Evolutionary conservation across 495 filamentous ascomycete species (phyloP).

Genomic region (Chaetomium cochliodes): DNA sequence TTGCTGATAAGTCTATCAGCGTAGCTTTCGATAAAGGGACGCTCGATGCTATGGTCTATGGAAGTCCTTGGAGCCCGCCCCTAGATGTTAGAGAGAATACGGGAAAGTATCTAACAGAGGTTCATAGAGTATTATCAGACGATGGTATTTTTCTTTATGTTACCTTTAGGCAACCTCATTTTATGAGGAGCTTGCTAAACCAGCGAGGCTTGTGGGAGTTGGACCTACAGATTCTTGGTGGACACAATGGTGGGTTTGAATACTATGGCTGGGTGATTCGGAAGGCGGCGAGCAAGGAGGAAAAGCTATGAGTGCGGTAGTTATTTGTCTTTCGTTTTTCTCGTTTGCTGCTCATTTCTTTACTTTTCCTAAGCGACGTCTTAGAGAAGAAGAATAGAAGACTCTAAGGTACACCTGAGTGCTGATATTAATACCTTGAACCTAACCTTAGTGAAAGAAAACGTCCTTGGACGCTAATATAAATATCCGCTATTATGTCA

Average conservation of each 20-base stretch:
- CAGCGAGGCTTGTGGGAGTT: conserved; percentile 47
- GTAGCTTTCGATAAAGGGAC: conserved; percentile 63
- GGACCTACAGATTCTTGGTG: conserved; percentile 41
- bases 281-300: conserved; percentile 8
- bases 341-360: too few relatives aligned
- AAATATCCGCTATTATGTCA: too few relatives aligned
- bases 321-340: too few relatives aligned
- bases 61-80: conserved; percentile 57
- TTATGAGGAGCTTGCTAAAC: conserved; percentile 53
- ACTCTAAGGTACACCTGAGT: too few relatives aligned
- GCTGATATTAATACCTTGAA: too few relatives aligned
- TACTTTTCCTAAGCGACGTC: too few relatives aligned
- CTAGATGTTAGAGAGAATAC: conserved; percentile 53
- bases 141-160: conserved; percentile 56
- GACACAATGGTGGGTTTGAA: conserved; percentile 44
- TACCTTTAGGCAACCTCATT: conserved; percentile 61
- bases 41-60: conserved; percentile 61
- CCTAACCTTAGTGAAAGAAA: too few relatives aligned
- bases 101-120: conserved; percentile 52
- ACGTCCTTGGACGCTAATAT: too few relatives aligned
- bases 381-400: too few relatives aligned
- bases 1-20: conserved; percentile 45
- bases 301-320: too few relatives aligned
- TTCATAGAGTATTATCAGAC: conserved; percentile 53
- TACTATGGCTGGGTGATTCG: conserved; percentile 53